Conservation (phyloP, 129 eudicot genomes). For the Centrapalus pauciflorus region DNA sequence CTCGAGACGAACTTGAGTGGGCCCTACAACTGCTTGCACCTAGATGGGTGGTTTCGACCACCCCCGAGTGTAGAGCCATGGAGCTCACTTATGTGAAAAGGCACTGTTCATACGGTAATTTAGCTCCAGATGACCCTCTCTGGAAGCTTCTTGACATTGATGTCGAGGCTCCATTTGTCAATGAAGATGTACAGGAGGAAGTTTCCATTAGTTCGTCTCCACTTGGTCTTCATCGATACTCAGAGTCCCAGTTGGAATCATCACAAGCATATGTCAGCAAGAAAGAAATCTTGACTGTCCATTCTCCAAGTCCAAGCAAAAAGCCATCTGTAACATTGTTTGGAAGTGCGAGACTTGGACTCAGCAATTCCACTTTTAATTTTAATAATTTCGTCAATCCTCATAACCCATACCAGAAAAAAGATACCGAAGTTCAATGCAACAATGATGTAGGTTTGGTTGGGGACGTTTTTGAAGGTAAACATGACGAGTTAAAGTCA, state of each 20-base stretch:
- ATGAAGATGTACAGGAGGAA: conserved; percentile 16
- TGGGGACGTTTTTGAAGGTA: conserved; percentile 15
- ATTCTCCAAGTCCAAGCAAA: conserved; percentile 56
- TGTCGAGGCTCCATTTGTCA: conserved; percentile 23
- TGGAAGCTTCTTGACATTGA: conserved; percentile 63
- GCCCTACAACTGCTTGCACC: conserved; percentile 74
- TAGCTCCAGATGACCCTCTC: conserved; percentile 40
- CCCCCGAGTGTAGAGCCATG: conserved; percentile 68
- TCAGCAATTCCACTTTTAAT: conserved; percentile 26
- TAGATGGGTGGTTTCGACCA: conserved; percentile 83
- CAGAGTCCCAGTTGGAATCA: conserved; percentile 26
- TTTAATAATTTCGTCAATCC: conserved; percentile 19
- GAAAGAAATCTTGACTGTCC: conserved; percentile 26
- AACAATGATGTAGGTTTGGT: conserved; percentile 15
- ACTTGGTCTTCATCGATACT: conserved; percentile 3
- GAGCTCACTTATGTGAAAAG: conserved; percentile 65
- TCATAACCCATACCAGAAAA: background rate
- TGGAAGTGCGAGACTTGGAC: conserved; percentile 76
- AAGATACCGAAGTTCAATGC: conserved; percentile 20
- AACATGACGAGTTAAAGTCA: conserved; percentile 15
- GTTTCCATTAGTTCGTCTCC: conserved; percentile 16
- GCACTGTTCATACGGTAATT: conserved; percentile 39
- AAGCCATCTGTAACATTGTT: conserved; percentile 56
- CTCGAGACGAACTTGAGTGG: conserved; percentile 93
- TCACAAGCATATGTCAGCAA: conserved; percentile 7